These are phyloP conservation scores for Eragrostis nindensis DNA, from an alignment of 176 grass and related monocot genomes.

Conservation along the genomic window DNA sequence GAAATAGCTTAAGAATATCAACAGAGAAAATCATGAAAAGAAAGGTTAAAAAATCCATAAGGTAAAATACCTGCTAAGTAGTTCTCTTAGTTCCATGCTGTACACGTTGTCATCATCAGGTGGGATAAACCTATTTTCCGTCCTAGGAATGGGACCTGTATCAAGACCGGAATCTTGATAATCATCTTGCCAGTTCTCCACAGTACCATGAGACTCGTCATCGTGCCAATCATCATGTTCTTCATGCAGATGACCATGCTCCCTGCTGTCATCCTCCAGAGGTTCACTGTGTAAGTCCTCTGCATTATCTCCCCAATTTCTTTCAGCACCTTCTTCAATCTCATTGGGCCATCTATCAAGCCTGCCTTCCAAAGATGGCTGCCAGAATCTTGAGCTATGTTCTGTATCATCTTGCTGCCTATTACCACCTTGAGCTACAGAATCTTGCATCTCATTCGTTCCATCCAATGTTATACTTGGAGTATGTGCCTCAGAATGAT, in stretches of 20 bases:
- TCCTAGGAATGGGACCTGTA: constrained; percentile 55
- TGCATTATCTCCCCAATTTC: constrained; percentile 65
- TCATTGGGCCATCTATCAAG: constrained; percentile 65
- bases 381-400: constrained; percentile 50
- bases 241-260: constrained; percentile 58
- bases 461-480: constrained; percentile 26
- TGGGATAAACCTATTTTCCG: constrained; percentile 73
- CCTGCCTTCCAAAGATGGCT: constrained; percentile 55
- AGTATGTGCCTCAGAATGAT: constrained; percentile 27
- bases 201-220: constrained; percentile 73
- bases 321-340: constrained; percentile 54
- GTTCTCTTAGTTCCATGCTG: constrained; percentile 95
- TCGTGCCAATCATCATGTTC: constrained; percentile 71
- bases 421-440: constrained; percentile 43
- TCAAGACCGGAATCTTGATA: constrained; percentile 60
- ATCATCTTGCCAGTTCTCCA: constrained; percentile 88
- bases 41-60: neutral
- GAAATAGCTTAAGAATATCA: constrained; percentile 28
- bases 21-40: constrained; percentile 22
- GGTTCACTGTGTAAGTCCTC: constrained; percentile 59
- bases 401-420: constrained; percentile 45
- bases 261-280: constrained; percentile 46
- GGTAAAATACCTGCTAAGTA: constrained; percentile 76
- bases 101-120: constrained; percentile 97
- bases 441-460: constrained; percentile 45